phyloP scores from a whole-genome alignment of 2,329 filamentous ascomycete species.

The Aspergillus floridensis region DNA sequence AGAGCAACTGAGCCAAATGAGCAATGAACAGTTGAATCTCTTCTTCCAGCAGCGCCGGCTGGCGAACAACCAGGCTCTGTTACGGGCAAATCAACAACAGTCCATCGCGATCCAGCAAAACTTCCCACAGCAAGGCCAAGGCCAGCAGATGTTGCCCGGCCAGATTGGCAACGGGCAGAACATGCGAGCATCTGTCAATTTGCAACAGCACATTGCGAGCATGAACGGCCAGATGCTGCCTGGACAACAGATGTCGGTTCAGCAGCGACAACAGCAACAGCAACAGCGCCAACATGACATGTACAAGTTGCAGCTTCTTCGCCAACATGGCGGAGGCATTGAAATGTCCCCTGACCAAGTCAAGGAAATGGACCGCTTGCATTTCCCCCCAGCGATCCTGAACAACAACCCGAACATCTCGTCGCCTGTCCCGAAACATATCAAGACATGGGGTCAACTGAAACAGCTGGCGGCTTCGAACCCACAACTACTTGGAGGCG shows the following conservation, averaged over 20 bases:
- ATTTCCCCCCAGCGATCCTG: slow-evolving; percentile 39
- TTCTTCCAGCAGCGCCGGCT: slow-evolving; percentile 36
- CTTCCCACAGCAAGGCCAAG: slow-evolving; percentile 33
- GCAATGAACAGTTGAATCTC: slow-evolving; percentile 33
- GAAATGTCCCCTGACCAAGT: slow-evolving; percentile 42
- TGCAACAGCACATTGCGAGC: slow-evolving; percentile 34
- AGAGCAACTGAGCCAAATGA: slow-evolving; percentile 36
- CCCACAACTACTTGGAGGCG: slow-evolving; percentile 40
- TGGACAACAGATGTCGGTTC: slow-evolving; percentile 31
- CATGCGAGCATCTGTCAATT: slow-evolving; percentile 34
- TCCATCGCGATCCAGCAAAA: slow-evolving; percentile 30
- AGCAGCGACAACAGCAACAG: slow-evolving; percentile 28
- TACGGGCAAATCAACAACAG: slow-evolving; percentile 33
- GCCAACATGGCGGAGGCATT: slow-evolving; percentile 31
- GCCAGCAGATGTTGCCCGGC: slow-evolving; percentile 29
- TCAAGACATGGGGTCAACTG: slow-evolving; percentile 57
- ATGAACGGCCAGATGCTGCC: slow-evolving; percentile 33
- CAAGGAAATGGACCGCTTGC: slow-evolving; percentile 43
- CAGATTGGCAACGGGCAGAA: slow-evolving; percentile 35
- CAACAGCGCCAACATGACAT: slow-evolving; percentile 33
- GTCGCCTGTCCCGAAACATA: slow-evolving; percentile 47
- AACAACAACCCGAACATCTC: slow-evolving; percentile 31
- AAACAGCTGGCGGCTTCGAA: slow-evolving; percentile 55
- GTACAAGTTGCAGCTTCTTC: slow-evolving; percentile 33
- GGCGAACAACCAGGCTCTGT: slow-evolving; percentile 31